Evolutionary conservation across 1,139 yeast species (phyloP).

Genomic region (Maudiozyma humilis): DNA sequence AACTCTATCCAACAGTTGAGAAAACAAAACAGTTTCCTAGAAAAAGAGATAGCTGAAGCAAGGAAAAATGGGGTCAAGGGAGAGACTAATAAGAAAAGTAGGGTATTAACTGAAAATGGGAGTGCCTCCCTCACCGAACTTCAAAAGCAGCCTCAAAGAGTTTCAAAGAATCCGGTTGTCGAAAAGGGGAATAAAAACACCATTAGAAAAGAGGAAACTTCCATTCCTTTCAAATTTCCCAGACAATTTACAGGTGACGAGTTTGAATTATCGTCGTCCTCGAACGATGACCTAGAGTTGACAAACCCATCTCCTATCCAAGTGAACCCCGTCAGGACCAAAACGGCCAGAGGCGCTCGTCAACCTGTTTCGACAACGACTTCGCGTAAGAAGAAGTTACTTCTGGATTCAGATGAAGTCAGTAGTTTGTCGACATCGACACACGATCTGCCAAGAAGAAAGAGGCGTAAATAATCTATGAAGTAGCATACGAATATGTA

Average conservation of each 20-base stretch:
- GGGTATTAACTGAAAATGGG: no score
- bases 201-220: no score
- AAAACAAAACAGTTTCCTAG: slow-evolving; percentile 11
- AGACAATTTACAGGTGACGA: no score
- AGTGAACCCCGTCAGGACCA: slow-evolving; percentile 11
- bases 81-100: no score
- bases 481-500: not conserved
- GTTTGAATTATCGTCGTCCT: slow-evolving; percentile 24
- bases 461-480: not conserved
- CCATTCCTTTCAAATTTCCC: no score
- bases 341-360: slow-evolving; percentile 9
- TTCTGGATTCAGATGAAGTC: slow-evolving; percentile 10
- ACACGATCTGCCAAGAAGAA: slow-evolving; percentile 12
- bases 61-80: not conserved
- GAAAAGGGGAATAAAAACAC: no score
- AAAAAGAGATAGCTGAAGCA: slow-evolving; percentile 1
- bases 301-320: slow-evolving; percentile 27
- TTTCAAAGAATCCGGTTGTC: no score
- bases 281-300: slow-evolving; percentile 28
- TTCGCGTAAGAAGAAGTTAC: slow-evolving; percentile 17
- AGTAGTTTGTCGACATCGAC: not conserved
- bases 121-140: no score
- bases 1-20: slow-evolving; percentile 12
- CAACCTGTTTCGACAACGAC: slow-evolving; percentile 10
- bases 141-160: no score